Percentiles rank a stretch among this genome's conserved stretches.
These are phyloP conservation scores for Ceratorhiza oryzae-sativae DNA, from an alignment of 1,284 basidiomycete species.

Conservation along the genomic window DNA sequence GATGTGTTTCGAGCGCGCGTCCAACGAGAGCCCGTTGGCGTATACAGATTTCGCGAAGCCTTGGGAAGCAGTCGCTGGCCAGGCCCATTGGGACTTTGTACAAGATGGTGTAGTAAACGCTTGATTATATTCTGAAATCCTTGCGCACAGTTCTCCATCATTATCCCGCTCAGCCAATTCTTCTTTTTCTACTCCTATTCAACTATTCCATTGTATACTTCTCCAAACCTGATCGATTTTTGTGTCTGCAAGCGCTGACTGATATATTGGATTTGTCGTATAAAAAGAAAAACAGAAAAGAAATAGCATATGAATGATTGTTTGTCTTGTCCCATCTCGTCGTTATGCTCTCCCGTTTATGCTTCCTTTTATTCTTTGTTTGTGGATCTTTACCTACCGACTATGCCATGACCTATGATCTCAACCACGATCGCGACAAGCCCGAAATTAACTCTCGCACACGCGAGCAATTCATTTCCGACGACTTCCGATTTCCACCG, in stretches of 20 bases:
- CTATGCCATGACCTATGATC: too few species aligned
- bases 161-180: too few species aligned
- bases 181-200: too few species aligned
- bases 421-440: too few species aligned
- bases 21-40: constrained; percentile 13
- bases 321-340: neutral
- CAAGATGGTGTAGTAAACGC: constrained; percentile 1
- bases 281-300: too few species aligned
- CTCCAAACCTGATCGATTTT: too few species aligned
- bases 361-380: neutral
- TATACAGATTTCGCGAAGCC: constrained; percentile 14
- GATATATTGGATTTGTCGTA: neutral
- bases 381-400: too few species aligned
- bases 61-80: constrained; percentile 1
- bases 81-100: constrained; percentile 24
- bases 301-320: neutral
- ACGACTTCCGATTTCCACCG: too few species aligned
- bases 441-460: too few species aligned
- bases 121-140: neutral
- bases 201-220: neutral
- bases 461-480: too few species aligned
- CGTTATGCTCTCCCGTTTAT: neutral
- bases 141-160: too few species aligned
- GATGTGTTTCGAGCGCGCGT: neutral
- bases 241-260: too few species aligned